phyloP scores from a whole-genome alignment of 306 rosid species.

The Pterocarpus santalinus region DNA sequence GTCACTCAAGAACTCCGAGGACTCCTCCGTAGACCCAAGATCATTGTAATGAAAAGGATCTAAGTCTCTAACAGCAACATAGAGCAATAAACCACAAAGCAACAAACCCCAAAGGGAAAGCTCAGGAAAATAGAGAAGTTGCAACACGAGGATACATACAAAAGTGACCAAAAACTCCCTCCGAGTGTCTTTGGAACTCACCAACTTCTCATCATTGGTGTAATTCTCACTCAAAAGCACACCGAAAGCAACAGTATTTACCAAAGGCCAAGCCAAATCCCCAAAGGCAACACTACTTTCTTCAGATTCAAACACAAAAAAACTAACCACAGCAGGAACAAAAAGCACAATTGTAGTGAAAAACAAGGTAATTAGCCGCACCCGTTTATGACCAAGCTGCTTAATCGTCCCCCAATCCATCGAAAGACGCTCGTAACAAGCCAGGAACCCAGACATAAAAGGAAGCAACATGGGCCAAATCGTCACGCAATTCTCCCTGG shows the following conservation, averaged over 20 bases:
- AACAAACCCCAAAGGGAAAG: conserved; percentile 91
- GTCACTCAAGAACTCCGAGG: conserved; percentile 53
- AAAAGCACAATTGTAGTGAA: conserved; percentile 82
- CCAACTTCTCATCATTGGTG: conserved; percentile 54
- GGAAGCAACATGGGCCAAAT: conserved; percentile 91
- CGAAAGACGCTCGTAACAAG: conserved; percentile 68
- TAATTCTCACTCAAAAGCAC: conserved; percentile 78
- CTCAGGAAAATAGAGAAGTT: conserved; percentile 82
- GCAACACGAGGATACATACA: conserved; percentile 70
- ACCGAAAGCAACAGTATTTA: conserved; percentile 82
- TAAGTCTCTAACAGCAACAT: conserved; percentile 79
- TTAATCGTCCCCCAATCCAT: conserved; percentile 66
- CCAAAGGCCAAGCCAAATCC: conserved; percentile 79
- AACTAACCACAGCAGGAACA: conserved; percentile 77
- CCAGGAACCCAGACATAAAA: conserved; percentile 76
- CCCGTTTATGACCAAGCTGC: conserved; percentile 71
- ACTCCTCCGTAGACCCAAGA: conserved; percentile 64
- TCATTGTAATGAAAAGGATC: conserved; percentile 60
- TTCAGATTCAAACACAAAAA: conserved; percentile 59
- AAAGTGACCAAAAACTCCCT: conserved; percentile 81
- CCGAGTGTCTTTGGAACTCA: conserved; percentile 67
- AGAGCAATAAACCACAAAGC: conserved; percentile 78
- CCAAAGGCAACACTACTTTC: conserved; percentile 59
- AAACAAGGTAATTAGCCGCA: conserved; percentile 69
- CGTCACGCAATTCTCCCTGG: conserved; percentile 63